phyloP scores from a whole-genome alignment of 1,284 basidiomycete genomes.

The Ganoderma lucidum region DNA sequence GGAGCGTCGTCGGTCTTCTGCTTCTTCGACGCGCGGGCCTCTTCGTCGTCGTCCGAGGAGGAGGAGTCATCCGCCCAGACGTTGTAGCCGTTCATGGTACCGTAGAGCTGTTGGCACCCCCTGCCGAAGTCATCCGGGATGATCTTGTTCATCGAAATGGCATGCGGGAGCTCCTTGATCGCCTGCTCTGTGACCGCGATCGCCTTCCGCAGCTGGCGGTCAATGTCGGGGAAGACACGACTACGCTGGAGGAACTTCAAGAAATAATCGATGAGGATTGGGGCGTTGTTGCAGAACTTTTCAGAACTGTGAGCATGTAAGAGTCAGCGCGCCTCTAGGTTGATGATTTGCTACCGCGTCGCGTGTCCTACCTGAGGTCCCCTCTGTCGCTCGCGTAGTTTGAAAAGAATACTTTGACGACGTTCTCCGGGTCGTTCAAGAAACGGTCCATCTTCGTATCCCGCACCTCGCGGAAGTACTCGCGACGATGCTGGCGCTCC shows the following conservation, averaged over 20 bases:
- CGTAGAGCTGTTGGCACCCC: constrained; percentile 57
- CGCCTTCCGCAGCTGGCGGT: constrained; percentile 56
- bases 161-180: constrained; percentile 62
- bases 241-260: constrained; percentile 66
- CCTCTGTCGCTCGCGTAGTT: constrained; percentile 70
- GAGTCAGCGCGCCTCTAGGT: constrained; percentile 6
- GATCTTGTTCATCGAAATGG: constrained; percentile 57
- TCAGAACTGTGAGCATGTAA: constrained; percentile 43
- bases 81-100: constrained; percentile 33
- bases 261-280: constrained; percentile 68
- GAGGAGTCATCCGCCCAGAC: background rate
- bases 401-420: constrained; percentile 67
- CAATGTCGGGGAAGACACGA: constrained; percentile 57
- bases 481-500: constrained; percentile 43
- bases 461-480: constrained; percentile 48
- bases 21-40: constrained; percentile 35
- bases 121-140: constrained; percentile 63
- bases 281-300: constrained; percentile 46
- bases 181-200: constrained; percentile 58
- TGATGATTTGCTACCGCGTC: constrained; percentile 25
- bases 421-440: constrained; percentile 61
- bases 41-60: constrained; percentile 21
- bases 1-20: constrained; percentile 32
- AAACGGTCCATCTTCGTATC: constrained; percentile 55
- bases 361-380: constrained; percentile 57